Percentiles rank a stretch among this genome's conserved stretches.
phyloP scores from a whole-genome alignment of 768 basidiomycete genomes.

The Leccinellum rugosiceps region DNA sequence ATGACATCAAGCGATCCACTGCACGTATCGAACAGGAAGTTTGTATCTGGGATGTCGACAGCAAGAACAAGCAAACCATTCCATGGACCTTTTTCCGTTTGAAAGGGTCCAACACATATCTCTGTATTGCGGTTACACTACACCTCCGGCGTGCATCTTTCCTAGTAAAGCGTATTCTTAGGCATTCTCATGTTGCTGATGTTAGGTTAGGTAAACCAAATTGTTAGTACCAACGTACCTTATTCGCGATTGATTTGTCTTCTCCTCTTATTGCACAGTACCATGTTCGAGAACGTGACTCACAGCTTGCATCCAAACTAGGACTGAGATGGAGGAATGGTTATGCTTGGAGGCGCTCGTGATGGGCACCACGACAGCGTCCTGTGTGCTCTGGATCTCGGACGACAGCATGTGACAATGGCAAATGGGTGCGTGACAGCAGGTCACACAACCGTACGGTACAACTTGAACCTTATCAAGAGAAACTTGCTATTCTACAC shows the following conservation, averaged over 20 bases:
- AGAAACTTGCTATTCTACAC: background rate
- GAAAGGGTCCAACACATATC: slow-evolving; percentile 53
- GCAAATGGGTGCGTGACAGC: background rate
- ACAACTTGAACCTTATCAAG: too few relatives aligned
- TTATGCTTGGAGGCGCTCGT: too few relatives aligned
- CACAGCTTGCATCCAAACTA: too few relatives aligned
- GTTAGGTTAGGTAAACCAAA: too few relatives aligned
- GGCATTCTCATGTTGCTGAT: slow-evolving; percentile 82
- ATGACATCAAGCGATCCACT: slow-evolving; percentile 34
- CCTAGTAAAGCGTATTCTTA: slow-evolving; percentile 94
- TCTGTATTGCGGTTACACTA: slow-evolving; percentile 70
- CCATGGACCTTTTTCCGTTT: background rate
- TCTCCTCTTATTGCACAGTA: slow-evolving; percentile 10
- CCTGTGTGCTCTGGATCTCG: too few relatives aligned
- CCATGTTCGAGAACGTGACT: too few relatives aligned
- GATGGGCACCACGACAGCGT: too few relatives aligned
- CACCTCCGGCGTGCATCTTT: slow-evolving; percentile 84
- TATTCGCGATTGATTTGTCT: background rate
- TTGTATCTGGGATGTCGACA: slow-evolving; percentile 84
- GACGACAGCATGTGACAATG: too few relatives aligned
- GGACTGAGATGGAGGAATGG: too few relatives aligned
- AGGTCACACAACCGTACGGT: background rate
- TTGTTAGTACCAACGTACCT: background rate
- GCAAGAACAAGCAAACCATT: slow-evolving; percentile 37
- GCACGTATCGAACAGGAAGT: slow-evolving; percentile 73